Base-by-base conservation (phyloP, 2,329 filamentous ascomycete species). In the Stemphylium vesicarium region DNA sequence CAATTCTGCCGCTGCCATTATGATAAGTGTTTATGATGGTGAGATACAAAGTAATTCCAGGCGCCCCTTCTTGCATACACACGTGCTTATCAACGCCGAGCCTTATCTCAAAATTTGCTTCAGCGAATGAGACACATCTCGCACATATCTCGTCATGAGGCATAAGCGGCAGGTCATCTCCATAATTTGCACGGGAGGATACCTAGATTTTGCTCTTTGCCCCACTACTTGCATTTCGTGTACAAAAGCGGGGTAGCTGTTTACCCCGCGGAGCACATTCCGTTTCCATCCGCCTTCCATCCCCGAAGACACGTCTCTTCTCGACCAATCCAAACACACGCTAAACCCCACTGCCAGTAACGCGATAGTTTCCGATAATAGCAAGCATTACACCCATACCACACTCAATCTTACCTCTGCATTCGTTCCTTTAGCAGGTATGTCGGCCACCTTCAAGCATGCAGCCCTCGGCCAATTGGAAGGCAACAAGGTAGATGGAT, bases 391-490 rank as follows among this genome's bases (percentile, higher is more conserved):
- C n/a, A 36, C 8, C 5, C 11, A 10, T 10, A 15, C 24, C 9
- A 12, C 32, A 6, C 13, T 26, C 32, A 10, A 1, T n/a, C 15
- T 7, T 11, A 7, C 18, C 8, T n/a, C 32, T 15, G 12, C 10
- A n/a, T 35, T 7, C 11, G 9, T n/a, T 24, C 9, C 44, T 32
- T 7, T 9, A n/a, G 33, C n/a, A 11, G 38, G 29, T 10, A 71
- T 72, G 68, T 51, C 63, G 10, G 58, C 59, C 13, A 61, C 45
- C 22, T 58, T 68, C 22, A 46, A 63, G 9, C 70, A 73, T 51
- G 6, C 42, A 18, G 36, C 54, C 4, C 48, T 73, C 1, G 70
- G 70, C 12, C 50, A 66, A 24, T n/a, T 73, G 12, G 60, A 63
- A 20, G 70, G 68, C n/a, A 68, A 67, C 18, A 18, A 31, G 4